Evolutionary conservation across 2,329 filamentous ascomycete genomes (phyloP).

Genomic region (Phialocephala subalpina): DNA sequence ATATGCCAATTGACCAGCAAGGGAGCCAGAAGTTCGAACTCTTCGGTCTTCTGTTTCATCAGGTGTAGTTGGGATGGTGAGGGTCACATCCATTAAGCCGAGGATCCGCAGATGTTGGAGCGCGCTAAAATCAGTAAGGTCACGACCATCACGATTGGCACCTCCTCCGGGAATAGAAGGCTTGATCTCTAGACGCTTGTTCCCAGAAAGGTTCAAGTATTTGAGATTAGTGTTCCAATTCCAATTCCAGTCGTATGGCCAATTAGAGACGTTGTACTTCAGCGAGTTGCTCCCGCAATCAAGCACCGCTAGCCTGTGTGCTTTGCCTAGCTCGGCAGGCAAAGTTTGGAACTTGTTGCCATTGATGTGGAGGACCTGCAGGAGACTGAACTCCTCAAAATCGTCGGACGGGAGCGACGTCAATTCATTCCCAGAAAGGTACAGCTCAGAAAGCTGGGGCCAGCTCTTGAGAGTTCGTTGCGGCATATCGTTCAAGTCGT

Average conservation of each 20-base stretch:
- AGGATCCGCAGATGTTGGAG: slow-evolving; percentile 85
- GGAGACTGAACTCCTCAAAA: slow-evolving; percentile 84
- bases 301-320: slow-evolving; percentile 88
- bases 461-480: slow-evolving; percentile 87
- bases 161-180: slow-evolving; percentile 74
- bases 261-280: slow-evolving; percentile 99
- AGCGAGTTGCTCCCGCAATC: slow-evolving; percentile 95
- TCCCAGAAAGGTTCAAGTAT: slow-evolving; percentile 95
- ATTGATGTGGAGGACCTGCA: slow-evolving; percentile 94
- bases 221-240: slow-evolving; percentile 96
- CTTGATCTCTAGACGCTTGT: slow-evolving; percentile 94
- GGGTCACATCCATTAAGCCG: slow-evolving; percentile 96
- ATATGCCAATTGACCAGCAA: slow-evolving; percentile 90
- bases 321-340: slow-evolving; percentile 92
- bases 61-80: slow-evolving; percentile 91
- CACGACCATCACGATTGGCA: slow-evolving; percentile 71
- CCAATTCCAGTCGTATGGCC: slow-evolving; percentile 99
- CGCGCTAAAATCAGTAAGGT: slow-evolving; percentile 89
- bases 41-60: slow-evolving; percentile 95
- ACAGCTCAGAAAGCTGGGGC: slow-evolving; percentile 90
- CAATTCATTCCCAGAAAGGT: slow-evolving; percentile 93
- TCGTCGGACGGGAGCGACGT: slow-evolving; percentile 93
- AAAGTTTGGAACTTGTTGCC: slow-evolving; percentile 97
- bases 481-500: slow-evolving; percentile 91
- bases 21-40: slow-evolving; percentile 94